Conservation (phyloP, 2,329 filamentous ascomycete species). For the Beauveria sp. region DNA sequence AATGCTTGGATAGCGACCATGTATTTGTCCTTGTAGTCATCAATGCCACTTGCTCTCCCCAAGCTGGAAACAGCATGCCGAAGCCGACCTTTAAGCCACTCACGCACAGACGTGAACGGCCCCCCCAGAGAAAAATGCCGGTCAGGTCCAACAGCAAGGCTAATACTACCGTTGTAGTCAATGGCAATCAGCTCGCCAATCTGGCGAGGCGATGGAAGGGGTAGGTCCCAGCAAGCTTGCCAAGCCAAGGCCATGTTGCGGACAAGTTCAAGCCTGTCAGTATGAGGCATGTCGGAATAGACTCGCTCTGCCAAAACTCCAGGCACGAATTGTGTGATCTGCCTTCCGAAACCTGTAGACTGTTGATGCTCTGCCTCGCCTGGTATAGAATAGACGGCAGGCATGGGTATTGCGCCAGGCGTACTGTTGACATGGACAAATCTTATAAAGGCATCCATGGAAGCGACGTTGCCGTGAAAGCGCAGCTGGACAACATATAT, state of each 20-base stretch:
- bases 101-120: slow-evolving; percentile 15
- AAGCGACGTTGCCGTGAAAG: slow-evolving; percentile 15
- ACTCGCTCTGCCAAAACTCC: slow-evolving; percentile 11
- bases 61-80: slow-evolving; percentile 10
- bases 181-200: slow-evolving; percentile 17
- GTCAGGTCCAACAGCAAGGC: slow-evolving; percentile 15
- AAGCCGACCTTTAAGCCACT: slow-evolving; percentile 15
- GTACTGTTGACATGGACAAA: not conserved
- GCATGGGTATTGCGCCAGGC: slow-evolving; percentile 9
- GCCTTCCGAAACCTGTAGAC: slow-evolving; percentile 13
- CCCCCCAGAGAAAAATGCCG: slow-evolving; percentile 15
- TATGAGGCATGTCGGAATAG: slow-evolving; percentile 12
- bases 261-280: slow-evolving; percentile 14
- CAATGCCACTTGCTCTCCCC: slow-evolving; percentile 12
- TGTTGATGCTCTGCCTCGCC: slow-evolving; percentile 11
- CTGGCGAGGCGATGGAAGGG: slow-evolving; percentile 13
- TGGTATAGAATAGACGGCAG: slow-evolving; percentile 14
- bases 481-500: slow-evolving; percentile 15
- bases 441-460: slow-evolving; percentile 15
- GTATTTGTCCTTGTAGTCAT: slow-evolving; percentile 12
- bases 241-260: slow-evolving; percentile 16
- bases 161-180: slow-evolving; percentile 9
- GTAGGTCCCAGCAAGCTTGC: slow-evolving; percentile 17
- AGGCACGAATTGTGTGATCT: slow-evolving; percentile 14
- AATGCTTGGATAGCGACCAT: slow-evolving; percentile 12